These are phyloP conservation scores for Ramularia collo-cygni DNA, from an alignment of 2,329 filamentous ascomycete species.

Conservation along the genomic window DNA sequence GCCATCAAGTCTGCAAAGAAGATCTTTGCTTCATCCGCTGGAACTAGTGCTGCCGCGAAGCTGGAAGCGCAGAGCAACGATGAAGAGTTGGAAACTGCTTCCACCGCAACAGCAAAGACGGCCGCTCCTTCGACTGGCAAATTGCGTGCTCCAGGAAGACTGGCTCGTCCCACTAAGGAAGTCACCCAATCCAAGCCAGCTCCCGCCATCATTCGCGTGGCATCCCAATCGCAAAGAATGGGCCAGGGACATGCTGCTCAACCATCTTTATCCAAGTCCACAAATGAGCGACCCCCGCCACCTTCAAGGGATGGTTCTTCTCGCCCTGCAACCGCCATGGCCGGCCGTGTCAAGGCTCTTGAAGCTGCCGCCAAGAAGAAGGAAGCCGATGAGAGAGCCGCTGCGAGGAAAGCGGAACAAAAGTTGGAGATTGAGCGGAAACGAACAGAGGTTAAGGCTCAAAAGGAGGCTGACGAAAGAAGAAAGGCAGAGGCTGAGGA, in stretches of 20 bases:
- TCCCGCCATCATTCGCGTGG: conserved; percentile 66
- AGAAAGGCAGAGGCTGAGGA: conserved; percentile 19
- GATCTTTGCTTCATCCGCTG: conserved; percentile 69
- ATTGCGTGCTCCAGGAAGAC: conserved; percentile 29
- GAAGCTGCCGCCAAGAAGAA: conserved; percentile 74
- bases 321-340: conserved; percentile 42
- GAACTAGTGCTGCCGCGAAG: conserved; percentile 52
- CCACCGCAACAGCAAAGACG: conserved; percentile 41
- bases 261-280: conserved; percentile 19
- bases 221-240: conserved; percentile 35
- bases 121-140: conserved; percentile 52
- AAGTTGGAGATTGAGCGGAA: conserved; percentile 78
- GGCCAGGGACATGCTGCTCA: conserved; percentile 18
- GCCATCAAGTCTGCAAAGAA: conserved; percentile 83
- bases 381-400: conserved; percentile 75
- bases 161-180: conserved; percentile 34
- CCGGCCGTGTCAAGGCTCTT: conserved; percentile 55
- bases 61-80: conserved; percentile 40
- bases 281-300: conserved; percentile 28
- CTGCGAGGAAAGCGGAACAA: conserved; percentile 69
- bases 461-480: conserved; percentile 42
- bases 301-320: conserved; percentile 6
- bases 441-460: conserved; percentile 57
- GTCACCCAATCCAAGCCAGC: conserved; percentile 60
- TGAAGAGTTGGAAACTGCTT: conserved; percentile 17